phyloP scores from a whole-genome alignment of 2,329 filamentous ascomycete species.

The Nannizzia gypsea region DNA sequence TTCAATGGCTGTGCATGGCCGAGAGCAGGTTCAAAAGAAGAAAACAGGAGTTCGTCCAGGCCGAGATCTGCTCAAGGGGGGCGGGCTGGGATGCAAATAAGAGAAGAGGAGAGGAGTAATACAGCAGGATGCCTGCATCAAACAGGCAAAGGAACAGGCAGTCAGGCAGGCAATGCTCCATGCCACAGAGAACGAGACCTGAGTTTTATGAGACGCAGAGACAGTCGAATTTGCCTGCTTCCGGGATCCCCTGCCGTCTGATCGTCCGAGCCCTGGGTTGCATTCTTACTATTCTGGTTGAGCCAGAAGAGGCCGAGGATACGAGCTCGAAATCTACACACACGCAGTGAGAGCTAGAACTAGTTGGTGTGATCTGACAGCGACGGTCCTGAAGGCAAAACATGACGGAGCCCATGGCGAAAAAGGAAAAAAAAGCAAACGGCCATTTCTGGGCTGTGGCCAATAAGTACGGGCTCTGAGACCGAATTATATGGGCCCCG shows the following conservation, averaged over 20 bases:
- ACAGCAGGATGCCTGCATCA: too few relatives aligned
- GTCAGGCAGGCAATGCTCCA: not conserved
- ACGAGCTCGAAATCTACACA: too few relatives aligned
- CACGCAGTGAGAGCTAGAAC: too few relatives aligned
- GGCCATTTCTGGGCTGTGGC: not conserved
- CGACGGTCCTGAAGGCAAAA: not conserved
- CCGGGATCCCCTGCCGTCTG: constrained; percentile 1
- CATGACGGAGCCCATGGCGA: not conserved
- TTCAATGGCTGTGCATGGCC: not conserved
- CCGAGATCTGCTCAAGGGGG: too few relatives aligned
- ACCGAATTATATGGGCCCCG: not conserved
- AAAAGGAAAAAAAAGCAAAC: not conserved
- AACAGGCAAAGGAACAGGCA: too few relatives aligned
- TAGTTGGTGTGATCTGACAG: too few relatives aligned
- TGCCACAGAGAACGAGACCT: not conserved
- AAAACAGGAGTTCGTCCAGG: too few relatives aligned
- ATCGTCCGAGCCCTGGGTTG: not conserved
- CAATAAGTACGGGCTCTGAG: not conserved
- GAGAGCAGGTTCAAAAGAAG: not conserved
- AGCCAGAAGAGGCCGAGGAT: too few relatives aligned
- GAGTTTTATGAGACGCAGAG: not conserved
- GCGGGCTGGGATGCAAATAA: too few relatives aligned
- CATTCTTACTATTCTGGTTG: too few relatives aligned
- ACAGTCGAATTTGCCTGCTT: not conserved
- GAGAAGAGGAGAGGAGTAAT: too few relatives aligned